Percentiles rank a stretch among this genome's conserved stretches.
Evolutionary conservation across 768 basidiomycete species (phyloP).

Genomic region (Boletus bicolor): DNA sequence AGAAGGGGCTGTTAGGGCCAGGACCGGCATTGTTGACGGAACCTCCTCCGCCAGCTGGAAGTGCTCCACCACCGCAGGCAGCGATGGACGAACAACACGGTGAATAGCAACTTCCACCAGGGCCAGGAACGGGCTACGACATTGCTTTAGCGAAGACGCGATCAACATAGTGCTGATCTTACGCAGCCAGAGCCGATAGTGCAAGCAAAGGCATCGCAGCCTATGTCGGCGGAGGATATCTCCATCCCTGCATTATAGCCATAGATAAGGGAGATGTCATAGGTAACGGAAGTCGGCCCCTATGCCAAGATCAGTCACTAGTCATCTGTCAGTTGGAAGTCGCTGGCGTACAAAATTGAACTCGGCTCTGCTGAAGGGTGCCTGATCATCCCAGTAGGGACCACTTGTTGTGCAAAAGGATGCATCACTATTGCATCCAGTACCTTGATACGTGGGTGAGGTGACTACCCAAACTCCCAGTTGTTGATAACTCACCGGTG

Average conservation of each 20-base stretch:
- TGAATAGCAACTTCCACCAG: slow-evolving; percentile 12
- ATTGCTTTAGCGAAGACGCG: too few relatives aligned
- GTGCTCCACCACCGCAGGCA: slow-evolving; percentile 16
- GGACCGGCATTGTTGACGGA: slow-evolving; percentile 14
- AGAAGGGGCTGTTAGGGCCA: slow-evolving; percentile 18
- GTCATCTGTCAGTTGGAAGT: neutral
- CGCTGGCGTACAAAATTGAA: slow-evolving; percentile 23
- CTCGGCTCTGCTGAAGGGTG: slow-evolving; percentile 12
- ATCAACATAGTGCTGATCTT: neutral
- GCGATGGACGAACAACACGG: slow-evolving; percentile 12
- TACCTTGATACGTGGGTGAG: slow-evolving; percentile 13
- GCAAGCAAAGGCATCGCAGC: slow-evolving; percentile 14
- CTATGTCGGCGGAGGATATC: slow-evolving; percentile 14
- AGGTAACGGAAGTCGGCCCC: slow-evolving; percentile 18
- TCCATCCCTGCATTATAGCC: slow-evolving; percentile 26
- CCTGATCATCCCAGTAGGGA: slow-evolving; percentile 16
- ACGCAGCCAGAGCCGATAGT: slow-evolving; percentile 27
- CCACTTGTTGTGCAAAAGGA: slow-evolving; percentile 28
- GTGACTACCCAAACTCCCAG: too few relatives aligned
- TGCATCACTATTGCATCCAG: slow-evolving; percentile 22
- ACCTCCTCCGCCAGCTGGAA: slow-evolving; percentile 12
- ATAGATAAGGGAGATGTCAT: slow-evolving; percentile 34
- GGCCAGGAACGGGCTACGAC: slow-evolving; percentile 14
- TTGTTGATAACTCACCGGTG: slow-evolving; percentile 18
- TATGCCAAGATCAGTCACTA: slow-evolving; percentile 1